Percentiles rank a stretch among this genome's conserved stretches.
phyloP scores from a whole-genome alignment of 768 basidiomycete genomes.

The Leccinum sublutescens region DNA sequence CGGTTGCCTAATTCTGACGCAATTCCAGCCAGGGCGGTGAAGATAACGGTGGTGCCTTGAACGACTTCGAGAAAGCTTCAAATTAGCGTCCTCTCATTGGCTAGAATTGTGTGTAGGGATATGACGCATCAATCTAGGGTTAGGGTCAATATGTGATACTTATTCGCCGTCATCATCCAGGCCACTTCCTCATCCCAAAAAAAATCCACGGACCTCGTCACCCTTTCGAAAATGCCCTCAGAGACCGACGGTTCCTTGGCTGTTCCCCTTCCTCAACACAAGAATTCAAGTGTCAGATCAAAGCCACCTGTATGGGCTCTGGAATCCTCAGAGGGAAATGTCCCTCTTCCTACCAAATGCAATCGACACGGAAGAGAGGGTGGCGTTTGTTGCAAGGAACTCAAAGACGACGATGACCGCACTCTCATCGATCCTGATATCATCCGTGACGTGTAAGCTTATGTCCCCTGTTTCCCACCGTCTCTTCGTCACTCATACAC shows the following conservation, averaged over 20 bases:
- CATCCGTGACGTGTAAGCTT: slow-evolving; percentile 76
- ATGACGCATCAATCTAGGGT: slow-evolving; percentile 3
- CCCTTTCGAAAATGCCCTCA: slow-evolving; percentile 18
- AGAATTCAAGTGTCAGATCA: slow-evolving; percentile 8
- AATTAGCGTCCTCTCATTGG: slow-evolving; percentile 18
- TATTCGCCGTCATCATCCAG: not conserved
- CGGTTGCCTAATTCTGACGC: not conserved
- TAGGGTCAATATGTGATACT: slow-evolving; percentile 5
- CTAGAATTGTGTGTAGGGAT: not conserved
- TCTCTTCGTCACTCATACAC: slow-evolving; percentile 3
- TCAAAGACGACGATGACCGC: slow-evolving; percentile 76
- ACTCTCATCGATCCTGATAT: slow-evolving; percentile 84
- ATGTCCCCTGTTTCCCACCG: not conserved
- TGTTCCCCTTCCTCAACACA: slow-evolving; percentile 22
- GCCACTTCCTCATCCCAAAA: not conserved
- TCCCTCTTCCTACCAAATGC: slow-evolving; percentile 59
- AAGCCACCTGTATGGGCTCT: slow-evolving; percentile 69
- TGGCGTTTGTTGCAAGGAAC: slow-evolving; percentile 86
- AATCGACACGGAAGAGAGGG: slow-evolving; percentile 49
- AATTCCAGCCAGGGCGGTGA: not conserved
- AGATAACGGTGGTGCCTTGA: not conserved
- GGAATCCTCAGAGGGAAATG: slow-evolving; percentile 39
- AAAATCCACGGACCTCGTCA: not conserved
- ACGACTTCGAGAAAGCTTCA: slow-evolving; percentile 2
- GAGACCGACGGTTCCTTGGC: slow-evolving; percentile 10